These are phyloP conservation scores for Leccinum ponderosum DNA, from an alignment of 1,284 basidiomycete genomes.

Conservation along the genomic window DNA sequence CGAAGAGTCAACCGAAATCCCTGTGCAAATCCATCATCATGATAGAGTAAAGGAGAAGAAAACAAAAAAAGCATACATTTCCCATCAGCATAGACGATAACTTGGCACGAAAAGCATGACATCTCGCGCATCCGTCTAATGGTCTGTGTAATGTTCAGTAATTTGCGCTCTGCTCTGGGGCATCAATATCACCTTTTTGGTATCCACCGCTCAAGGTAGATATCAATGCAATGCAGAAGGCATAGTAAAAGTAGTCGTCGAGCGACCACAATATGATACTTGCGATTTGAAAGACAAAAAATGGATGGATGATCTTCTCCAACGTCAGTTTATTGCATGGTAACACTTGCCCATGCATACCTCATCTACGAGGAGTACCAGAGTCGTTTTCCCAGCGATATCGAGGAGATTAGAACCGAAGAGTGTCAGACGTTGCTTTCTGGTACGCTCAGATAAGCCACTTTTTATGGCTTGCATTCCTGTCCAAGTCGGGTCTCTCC, in stretches of 20 bases:
- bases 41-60: background rate
- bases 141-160: conserved; percentile 53
- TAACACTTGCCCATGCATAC: conserved; percentile 40
- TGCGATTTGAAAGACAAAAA: conserved; percentile 98
- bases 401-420: conserved; percentile 93
- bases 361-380: conserved; percentile 89
- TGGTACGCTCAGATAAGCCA: conserved; percentile 58
- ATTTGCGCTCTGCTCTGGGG: background rate
- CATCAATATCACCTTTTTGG: conserved; percentile 66
- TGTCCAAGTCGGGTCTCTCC: conserved; percentile 87
- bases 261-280: conserved; percentile 94
- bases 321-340: conserved; percentile 15
- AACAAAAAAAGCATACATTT: conserved; percentile 52
- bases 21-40: conserved; percentile 39
- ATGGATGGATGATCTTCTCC: conserved; percentile 74
- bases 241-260: conserved; percentile 97
- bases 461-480: conserved; percentile 59
- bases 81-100: conserved; percentile 74
- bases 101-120: conserved; percentile 88
- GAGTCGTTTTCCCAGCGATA: conserved; percentile 84
- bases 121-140: conserved; percentile 95
- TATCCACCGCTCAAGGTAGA: conserved; percentile 90
- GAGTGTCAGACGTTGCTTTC: conserved; percentile 68
- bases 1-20: conserved; percentile 74
- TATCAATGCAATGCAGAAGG: conserved; percentile 95